Percentiles rank a stretch among this genome's conserved stretches.
Evolutionary conservation across 176 grass and related monocot species (phyloP).

Genomic region (Miscanthus lutarioriparius): DNA sequence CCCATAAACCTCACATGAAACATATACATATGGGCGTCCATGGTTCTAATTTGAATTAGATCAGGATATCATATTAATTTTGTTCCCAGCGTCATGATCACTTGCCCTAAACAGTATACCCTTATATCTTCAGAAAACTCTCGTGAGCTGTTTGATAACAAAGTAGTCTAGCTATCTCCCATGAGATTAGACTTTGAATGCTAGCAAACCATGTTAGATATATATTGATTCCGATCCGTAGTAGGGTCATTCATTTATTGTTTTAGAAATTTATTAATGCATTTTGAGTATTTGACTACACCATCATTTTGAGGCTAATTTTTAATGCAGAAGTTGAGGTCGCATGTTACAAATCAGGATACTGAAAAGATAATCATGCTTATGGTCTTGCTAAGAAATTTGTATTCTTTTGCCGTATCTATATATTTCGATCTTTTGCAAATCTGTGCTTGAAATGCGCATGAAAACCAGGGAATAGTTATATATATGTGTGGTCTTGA

Average conservation of each 20-base stretch:
- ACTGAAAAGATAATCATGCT: background rate
- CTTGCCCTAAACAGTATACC: background rate
- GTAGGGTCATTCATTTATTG: no score
- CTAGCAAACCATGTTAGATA: background rate
- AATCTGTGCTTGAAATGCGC: background rate
- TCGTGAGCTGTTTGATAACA: background rate
- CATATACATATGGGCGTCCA: background rate
- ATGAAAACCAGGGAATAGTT: background rate
- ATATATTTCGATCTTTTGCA: background rate
- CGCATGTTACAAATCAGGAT: background rate
- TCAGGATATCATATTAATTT: background rate
- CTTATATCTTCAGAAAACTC: background rate
- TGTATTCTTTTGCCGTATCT: background rate
- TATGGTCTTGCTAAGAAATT: background rate
- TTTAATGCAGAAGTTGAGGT: background rate
- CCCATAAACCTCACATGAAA: no score
- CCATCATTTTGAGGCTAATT: background rate
- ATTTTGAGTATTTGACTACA: background rate
- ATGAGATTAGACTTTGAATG: background rate
- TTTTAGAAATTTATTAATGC: background rate
- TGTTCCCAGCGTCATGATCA: background rate
- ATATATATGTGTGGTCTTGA: background rate
- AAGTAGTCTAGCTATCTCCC: background rate
- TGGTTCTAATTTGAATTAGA: background rate
- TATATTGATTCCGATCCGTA: background rate